A percentile compares a stretch with the other conserved stretches of the same genome.
phyloP scores from a whole-genome alignment of 148 eudicot genomes.

The Cornus florida region DNA sequence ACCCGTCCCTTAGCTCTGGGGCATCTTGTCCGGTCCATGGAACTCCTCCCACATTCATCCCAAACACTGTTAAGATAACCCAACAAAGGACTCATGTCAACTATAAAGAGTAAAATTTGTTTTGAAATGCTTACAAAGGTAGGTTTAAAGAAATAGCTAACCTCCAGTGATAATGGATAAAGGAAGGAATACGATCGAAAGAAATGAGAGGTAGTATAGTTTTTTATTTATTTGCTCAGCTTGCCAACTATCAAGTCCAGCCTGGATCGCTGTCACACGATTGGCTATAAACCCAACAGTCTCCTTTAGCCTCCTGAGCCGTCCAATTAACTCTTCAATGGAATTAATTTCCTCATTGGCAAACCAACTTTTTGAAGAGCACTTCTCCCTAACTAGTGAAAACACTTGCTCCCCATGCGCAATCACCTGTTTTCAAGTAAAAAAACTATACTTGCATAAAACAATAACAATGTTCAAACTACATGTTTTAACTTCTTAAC shows the following conservation, averaged over 20 bases:
- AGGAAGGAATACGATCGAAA: constrained; percentile 91
- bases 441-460: background rate
- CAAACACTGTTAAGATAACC: constrained; percentile 61
- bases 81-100: constrained; percentile 2
- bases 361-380: constrained; percentile 78
- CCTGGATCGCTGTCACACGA: constrained; percentile 89
- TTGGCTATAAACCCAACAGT: constrained; percentile 92
- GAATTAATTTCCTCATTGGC: constrained; percentile 58
- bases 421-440: constrained; percentile 50
- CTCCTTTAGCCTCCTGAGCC: constrained; percentile 88
- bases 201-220: constrained; percentile 86
- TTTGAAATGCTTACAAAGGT: background rate
- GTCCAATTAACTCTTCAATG: constrained; percentile 79
- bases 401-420: constrained; percentile 98
- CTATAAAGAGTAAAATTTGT: background rate
- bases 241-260: constrained; percentile 98
- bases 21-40: constrained; percentile 83
- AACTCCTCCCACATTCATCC: constrained; percentile 99
- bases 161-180: constrained; percentile 93
- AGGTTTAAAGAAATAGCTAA: constrained; percentile 14
- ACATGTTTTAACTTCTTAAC: background rate
- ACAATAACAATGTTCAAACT: background rate
- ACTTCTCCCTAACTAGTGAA: constrained; percentile 85
- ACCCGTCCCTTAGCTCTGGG: constrained; percentile 69
- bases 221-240: constrained; percentile 89